Percentiles rank a stretch among this genome's conserved stretches.
Evolutionary conservation across 257 asterid genomes (phyloP).

Genomic region (Catharanthus roseus): DNA sequence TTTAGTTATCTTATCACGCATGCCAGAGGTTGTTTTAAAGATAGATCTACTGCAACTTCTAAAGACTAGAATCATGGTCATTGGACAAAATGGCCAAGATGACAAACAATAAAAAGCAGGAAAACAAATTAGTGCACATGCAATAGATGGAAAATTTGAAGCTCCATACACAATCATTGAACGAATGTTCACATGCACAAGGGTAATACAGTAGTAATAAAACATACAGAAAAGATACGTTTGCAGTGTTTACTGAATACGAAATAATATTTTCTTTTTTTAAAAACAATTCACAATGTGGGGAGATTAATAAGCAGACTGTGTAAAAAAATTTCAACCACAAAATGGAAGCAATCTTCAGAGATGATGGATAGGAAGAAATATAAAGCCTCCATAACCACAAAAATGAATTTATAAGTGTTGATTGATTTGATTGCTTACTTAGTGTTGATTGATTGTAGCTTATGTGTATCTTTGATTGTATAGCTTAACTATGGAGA

Average conservation of each 20-base stretch:
- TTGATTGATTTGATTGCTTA: too few species aligned
- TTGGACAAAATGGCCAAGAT: background rate
- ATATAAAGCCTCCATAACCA: background rate
- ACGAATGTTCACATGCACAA: background rate
- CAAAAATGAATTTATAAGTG: background rate
- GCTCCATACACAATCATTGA: background rate
- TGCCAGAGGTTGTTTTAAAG: background rate
- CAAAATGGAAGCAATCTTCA: background rate
- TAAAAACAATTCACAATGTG: background rate
- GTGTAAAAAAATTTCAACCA: background rate
- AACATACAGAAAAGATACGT: background rate
- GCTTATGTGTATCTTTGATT: too few species aligned
- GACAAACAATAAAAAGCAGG: background rate
- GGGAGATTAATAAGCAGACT: background rate
- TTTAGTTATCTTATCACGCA: background rate
- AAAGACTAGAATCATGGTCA: background rate
- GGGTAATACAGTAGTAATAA: background rate
- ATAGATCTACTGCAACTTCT: background rate
- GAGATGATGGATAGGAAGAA: background rate
- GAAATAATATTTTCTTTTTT: background rate
- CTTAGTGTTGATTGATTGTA: too few species aligned
- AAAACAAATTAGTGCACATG: background rate
- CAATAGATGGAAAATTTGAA: background rate
- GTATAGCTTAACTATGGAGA: too few species aligned
- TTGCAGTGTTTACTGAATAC: background rate